phyloP scores from a whole-genome alignment of 805 yeast genomes.

The Nakazawaea populi region DNA sequence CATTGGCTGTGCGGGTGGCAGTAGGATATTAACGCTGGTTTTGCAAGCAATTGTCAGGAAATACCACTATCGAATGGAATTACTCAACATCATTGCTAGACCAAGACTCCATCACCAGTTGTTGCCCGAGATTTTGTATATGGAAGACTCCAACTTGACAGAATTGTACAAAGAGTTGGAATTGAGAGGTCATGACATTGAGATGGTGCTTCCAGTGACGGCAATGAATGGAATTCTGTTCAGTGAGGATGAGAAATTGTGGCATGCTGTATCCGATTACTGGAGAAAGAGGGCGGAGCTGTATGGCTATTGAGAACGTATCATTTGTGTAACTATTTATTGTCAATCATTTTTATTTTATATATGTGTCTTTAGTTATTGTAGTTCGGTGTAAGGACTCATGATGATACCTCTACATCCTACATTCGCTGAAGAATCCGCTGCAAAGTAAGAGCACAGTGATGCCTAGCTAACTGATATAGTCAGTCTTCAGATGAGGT shows the following conservation, averaged over 20 bases:
- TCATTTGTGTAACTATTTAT: not conserved
- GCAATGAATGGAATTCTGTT: conserved; percentile 53
- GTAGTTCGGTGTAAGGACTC: too few species aligned
- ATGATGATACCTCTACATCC: too few species aligned
- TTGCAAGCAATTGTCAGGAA: conserved; percentile 72
- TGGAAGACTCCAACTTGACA: conserved; percentile 48
- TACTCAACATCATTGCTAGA: conserved; percentile 65
- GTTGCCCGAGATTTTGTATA: conserved; percentile 59
- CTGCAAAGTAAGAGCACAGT: too few species aligned
- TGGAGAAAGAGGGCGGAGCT: conserved; percentile 86
- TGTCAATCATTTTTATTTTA: too few species aligned
- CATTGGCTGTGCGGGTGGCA: conserved; percentile 94
- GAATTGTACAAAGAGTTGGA: conserved; percentile 31
- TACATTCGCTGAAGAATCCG: too few species aligned
- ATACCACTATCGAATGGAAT: conserved; percentile 49
- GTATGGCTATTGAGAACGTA: conserved; percentile 44
- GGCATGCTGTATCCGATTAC: conserved; percentile 80
- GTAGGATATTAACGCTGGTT: conserved; percentile 76
- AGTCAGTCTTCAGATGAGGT: too few species aligned
- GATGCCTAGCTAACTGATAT: too few species aligned
- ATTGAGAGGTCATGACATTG: conserved; percentile 44
- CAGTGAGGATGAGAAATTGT: conserved; percentile 27
- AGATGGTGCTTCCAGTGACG: conserved; percentile 38
- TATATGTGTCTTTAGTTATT: not conserved
- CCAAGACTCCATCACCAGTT: conserved; percentile 91